Base-by-base conservation (phyloP, 2,329 filamentous ascomycete genomes). In the Fusarium luffae region DNA sequence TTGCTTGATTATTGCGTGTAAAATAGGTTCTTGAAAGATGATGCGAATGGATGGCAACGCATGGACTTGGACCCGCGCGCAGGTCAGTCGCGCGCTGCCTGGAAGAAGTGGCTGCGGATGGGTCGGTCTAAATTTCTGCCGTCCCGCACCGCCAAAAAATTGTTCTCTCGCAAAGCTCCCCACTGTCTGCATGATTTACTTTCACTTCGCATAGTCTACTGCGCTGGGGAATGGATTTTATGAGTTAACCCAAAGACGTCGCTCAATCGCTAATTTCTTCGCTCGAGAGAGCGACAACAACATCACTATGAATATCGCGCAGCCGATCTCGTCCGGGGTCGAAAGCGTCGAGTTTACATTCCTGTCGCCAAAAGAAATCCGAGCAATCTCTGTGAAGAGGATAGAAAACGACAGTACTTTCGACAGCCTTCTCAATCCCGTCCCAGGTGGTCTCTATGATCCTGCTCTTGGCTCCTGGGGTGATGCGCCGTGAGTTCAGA, bases 331-430 rank as follows among this genome's bases (percentile, higher is more conserved):
- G 70, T 97, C 94, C 76, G 86, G 90, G 78, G 92, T 99, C 76
- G 88, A 91, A 79, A 91, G 91, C 78, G 93, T 99, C 77, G 93
- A 97, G 79, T 99, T 99, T 80, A 90, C 89, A 47, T 93, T 97
- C 77, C 89, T 98, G 73, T 89, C 92, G 21, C 86, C 90, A 54
- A 85, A 91, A 65, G 95, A 99, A 80, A 94, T 99, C 78, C 90
- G 90, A 78, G 88, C 90, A 66, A 89, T 98, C 74, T 99, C 96
- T 11, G 96, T 98, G 72, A 96, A 96, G 84, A 90, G 90, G 81
- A 97, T 99, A 75, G 92, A 97, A 77, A 97, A 97, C 83, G 91
- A 94, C 54, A 93, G 88, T 72, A 97, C 96, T n/a, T 96, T 98
- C 79, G 96, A 98, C 81, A 93, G 89, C 62, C 88, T 98, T 59